Conservation (phyloP, 108 stramenopile species). For the Cylindrotheca closterium region DNA sequence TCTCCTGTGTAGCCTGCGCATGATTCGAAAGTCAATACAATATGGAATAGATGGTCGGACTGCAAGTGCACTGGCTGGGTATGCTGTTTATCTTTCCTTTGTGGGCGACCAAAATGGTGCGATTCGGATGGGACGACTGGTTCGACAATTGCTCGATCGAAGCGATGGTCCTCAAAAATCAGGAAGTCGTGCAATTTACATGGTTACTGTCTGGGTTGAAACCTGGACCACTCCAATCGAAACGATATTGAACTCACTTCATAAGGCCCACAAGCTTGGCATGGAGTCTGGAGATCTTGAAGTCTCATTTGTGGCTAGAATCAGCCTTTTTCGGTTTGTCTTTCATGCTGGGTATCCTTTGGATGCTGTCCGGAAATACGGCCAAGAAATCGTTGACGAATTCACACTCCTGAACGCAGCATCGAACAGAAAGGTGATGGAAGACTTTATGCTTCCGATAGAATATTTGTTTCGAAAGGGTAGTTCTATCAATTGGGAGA, state of each 20-base stretch:
- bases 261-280: slow-evolving; percentile 3
- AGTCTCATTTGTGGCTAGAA: slow-evolving; percentile 19
- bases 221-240: slow-evolving; percentile 25
- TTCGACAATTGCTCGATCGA: slow-evolving; percentile 14
- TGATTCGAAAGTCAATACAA: slow-evolving; percentile 20
- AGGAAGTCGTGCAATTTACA: neutral
- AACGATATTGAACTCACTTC: slow-evolving; percentile 4
- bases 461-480: slow-evolving; percentile 3
- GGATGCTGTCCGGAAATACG: slow-evolving; percentile 19
- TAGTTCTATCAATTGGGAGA: slow-evolving; percentile 22
- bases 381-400: slow-evolving; percentile 24
- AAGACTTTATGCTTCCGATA: slow-evolving; percentile 13
- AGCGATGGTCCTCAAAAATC: slow-evolving; percentile 6
- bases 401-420: slow-evolving; percentile 12
- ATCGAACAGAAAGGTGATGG: slow-evolving; percentile 3
- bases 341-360: slow-evolving; percentile 22
- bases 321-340: neutral
- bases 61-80: slow-evolving; percentile 25
- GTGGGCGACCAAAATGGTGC: slow-evolving; percentile 16
- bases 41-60: slow-evolving; percentile 20
- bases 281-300: slow-evolving; percentile 36
- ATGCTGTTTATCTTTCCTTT: slow-evolving; percentile 12
- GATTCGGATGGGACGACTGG: slow-evolving; percentile 26
- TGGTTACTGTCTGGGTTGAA: slow-evolving; percentile 20
- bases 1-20: slow-evolving; percentile 18